Evolutionary conservation across 345 rosid species (phyloP), one percentile per base, ranked within the genome.

Genomic region (Luvunga scandens): DNA sequence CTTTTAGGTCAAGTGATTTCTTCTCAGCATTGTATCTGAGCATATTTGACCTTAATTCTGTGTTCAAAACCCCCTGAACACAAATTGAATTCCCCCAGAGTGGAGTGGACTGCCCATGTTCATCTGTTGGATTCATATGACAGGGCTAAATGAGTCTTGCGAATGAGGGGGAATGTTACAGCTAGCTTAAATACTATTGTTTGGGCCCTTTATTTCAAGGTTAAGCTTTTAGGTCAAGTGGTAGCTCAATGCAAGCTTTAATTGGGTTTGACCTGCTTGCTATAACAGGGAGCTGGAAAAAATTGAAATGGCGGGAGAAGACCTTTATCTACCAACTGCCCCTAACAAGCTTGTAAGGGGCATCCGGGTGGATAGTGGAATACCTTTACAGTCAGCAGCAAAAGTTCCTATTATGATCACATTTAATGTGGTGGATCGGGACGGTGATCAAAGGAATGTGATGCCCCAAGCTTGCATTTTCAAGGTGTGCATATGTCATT

Each of bases 331-430:
- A 77, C 98, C 98, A 53, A 96, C 99, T 19, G 99, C 99, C 77
- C 89, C 93, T n/a, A 89, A 59, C 81, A 94, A 91, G 87, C 92
- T 96, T 83, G 98, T 96, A 48, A 89, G 91, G 86, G 97, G 98
- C 73, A 92, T 96, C 64, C 90, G 77, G 50, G 91, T 90, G 72
- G 98, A 94, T 83, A 96, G 99, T 86, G 99, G 99, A 79, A 96
- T 96, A 88, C 99, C 98, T 18, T 87, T 96, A 69, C 99, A 96
- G 64, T 96, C 99, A 22, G 99, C 99, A 5, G 99, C 98, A 42
- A 96, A 96, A 84, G 99, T 96, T 81, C 99, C 99, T 79, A 94
- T 96, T 57, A 89, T 96, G 97, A 91, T 94, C 67, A 88, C 95
- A 66, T 96, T 96, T 88, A 84, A 96, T 83, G 99, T 96, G 78